Evolutionary conservation across 208 protist genomes (phyloP).

Genomic region (Leptomonas pyrrhocoris): DNA sequence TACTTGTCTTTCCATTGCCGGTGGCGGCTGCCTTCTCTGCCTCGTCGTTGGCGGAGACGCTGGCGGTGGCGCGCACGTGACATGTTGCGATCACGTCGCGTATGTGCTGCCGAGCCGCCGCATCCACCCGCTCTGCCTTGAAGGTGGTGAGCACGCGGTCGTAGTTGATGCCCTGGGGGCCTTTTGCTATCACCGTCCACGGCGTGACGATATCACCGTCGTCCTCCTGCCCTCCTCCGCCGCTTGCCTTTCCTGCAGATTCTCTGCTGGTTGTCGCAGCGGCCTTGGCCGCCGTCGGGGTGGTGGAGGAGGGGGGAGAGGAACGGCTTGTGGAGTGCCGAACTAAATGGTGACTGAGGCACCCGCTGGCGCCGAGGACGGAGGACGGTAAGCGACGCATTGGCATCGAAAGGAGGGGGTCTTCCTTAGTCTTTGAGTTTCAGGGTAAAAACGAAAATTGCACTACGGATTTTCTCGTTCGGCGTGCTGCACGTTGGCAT

Average conservation of each 20-base stretch:
- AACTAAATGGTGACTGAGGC: background rate
- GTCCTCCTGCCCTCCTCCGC: background rate
- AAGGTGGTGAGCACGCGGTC: conserved; percentile 81
- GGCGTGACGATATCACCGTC: conserved; percentile 74
- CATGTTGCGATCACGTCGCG: conserved; percentile 30
- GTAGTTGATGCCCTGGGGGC: conserved; percentile 82
- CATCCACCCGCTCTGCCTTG: conserved; percentile 73
- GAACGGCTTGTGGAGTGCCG: conserved; percentile 2
- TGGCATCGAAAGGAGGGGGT: background rate
- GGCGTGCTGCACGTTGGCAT: too few relatives aligned
- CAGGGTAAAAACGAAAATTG: too few relatives aligned
- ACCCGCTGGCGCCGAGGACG: background rate
- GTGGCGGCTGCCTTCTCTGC: background rate
- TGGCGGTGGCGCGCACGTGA: conserved; percentile 5
- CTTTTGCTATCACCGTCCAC: conserved; percentile 77
- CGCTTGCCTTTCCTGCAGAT: background rate
- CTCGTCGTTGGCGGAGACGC: conserved; percentile 16
- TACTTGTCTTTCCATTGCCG: too few relatives aligned
- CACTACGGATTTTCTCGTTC: too few relatives aligned
- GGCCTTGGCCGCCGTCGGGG: background rate
- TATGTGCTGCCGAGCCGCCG: conserved; percentile 37
- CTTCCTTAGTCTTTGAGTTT: too few relatives aligned
- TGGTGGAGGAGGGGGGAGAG: background rate
- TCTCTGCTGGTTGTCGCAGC: too few relatives aligned
- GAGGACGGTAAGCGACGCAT: conserved; percentile 1